Evolutionary conservation across 345 rosid genomes (phyloP).

Genomic region (Gynandropsis gynandra): DNA sequence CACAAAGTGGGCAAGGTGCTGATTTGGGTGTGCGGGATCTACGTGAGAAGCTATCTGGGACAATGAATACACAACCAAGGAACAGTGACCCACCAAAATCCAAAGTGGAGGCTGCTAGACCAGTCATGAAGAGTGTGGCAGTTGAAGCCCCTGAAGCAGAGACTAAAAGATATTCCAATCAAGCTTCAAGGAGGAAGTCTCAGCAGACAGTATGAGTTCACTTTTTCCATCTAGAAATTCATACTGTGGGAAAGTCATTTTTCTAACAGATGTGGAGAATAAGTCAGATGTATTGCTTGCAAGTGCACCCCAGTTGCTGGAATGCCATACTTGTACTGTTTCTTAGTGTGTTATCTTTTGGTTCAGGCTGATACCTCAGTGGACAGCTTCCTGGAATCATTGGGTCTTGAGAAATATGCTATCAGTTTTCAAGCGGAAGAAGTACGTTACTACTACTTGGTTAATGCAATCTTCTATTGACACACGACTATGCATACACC

Average conservation of each 20-base stretch:
- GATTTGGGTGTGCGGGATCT: conserved; percentile 50
- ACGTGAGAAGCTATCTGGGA: conserved; percentile 71
- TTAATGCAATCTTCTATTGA: too few species aligned
- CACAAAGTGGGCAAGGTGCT: conserved; percentile 41
- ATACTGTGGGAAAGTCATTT: background rate
- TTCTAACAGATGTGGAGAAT: too few species aligned
- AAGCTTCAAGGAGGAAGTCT: conserved; percentile 38
- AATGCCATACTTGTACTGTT: background rate
- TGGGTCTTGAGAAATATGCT: conserved; percentile 77
- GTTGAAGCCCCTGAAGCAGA: conserved; percentile 46
- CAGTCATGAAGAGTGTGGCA: conserved; percentile 35
- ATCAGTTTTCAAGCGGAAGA: conserved; percentile 90
- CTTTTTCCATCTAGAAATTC: conserved; percentile 1
- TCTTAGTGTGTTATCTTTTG: conserved; percentile 8
- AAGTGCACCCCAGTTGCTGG: background rate
- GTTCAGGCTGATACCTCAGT: conserved; percentile 53
- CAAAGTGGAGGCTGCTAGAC: conserved; percentile 39
- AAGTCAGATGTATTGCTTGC: background rate
- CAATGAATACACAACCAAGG: conserved; percentile 36
- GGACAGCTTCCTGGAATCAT: conserved; percentile 61
- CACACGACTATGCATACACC: background rate
- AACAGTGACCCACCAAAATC: conserved; percentile 37
- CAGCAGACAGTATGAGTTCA: conserved; percentile 37
- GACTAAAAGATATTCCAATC: conserved; percentile 32
- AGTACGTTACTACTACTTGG: conserved; percentile 30